Evolutionary conservation across 2,329 filamentous ascomycete genomes (phyloP), one percentile per base, ranked within the genome.

Genomic region (Alternaria sp.): DNA sequence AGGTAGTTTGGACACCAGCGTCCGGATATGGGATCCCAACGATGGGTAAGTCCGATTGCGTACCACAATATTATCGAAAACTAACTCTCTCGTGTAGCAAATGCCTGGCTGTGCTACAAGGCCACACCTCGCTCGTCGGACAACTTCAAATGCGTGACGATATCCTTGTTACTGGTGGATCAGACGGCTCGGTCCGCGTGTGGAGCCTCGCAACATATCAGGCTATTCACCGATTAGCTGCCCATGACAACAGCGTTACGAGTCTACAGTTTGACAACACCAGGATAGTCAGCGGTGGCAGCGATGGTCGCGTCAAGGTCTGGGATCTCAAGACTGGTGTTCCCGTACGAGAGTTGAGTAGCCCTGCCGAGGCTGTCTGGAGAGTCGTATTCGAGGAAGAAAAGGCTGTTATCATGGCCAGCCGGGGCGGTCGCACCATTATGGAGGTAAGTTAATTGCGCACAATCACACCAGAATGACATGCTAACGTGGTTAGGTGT

Each of bases 231-330:
- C 89, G 95, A 46, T 85, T 99, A 52, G 95, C 95, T 41, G 95
- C 95, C 4, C 95, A 99, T 77, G 95, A 99, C 79, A 99, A 99
- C 79, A 97, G 94, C 76, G 95, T 99, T 54, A 99, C 95, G 1
- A 97, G 93, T 78, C 83, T 99, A 68, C 95, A 99, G 75, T 99
- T 99, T 76, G 95, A 99, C 73, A 94, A 97, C 75, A 94, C 91
- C 24, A 88, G 95, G 56, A 95, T 99, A 61, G 94, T 99, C 57
- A 97, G 93, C 75, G 95, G 95, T 69, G 96, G 95, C 51, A 96
- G 92, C 71, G 95, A 99, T 79, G 95, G 95, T n/a, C 87, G 95
- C 54, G 95, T 99, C 66, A 99, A 98, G 80, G 94, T 99, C 55
- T 99, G 95, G 95, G 94, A 97, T 80, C 83, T 98, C 60, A 93